phyloP scores from a whole-genome alignment of 768 basidiomycete genomes.

The Lyophyllum decastes region DNA sequence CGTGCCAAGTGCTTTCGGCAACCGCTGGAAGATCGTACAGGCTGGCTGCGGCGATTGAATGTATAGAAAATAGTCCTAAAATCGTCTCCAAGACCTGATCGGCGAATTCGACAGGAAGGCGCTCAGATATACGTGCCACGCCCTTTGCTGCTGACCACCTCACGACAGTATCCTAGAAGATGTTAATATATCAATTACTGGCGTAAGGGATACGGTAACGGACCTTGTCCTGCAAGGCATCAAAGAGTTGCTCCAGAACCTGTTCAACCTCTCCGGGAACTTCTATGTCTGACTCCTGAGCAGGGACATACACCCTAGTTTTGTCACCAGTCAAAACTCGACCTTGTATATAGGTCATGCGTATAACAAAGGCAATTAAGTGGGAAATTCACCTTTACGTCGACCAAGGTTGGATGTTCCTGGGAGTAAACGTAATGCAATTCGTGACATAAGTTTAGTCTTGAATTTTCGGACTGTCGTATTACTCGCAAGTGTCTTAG shows the following conservation, averaged over 20 bases:
- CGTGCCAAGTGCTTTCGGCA: conserved; percentile 93
- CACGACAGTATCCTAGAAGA: conserved; percentile 83
- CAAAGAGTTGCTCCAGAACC: conserved; percentile 72
- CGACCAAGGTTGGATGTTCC: conserved; percentile 35
- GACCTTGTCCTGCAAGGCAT: conserved; percentile 81
- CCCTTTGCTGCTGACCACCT: conserved; percentile 96
- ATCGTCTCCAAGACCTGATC: conserved; percentile 83
- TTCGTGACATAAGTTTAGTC: conserved; percentile 66
- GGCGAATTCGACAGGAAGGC: conserved; percentile 74
- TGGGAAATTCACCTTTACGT: conserved; percentile 39
- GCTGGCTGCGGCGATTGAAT: conserved; percentile 62
- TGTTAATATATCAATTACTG: not conserved
- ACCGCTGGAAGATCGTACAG: conserved; percentile 73
- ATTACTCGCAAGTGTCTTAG: conserved; percentile 47
- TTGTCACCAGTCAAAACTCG: conserved; percentile 30
- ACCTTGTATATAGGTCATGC: conserved; percentile 21
- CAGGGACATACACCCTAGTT: conserved; percentile 13
- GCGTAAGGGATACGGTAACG: conserved; percentile 10
- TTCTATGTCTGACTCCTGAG: conserved; percentile 50
- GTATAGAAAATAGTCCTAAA: conserved; percentile 74
- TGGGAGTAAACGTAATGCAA: conserved; percentile 65
- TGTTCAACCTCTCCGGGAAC: conserved; percentile 80
- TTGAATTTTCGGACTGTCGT: conserved; percentile 70
- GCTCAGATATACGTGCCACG: conserved; percentile 79
- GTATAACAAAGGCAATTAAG: not conserved